phyloP scores from a whole-genome alignment of 2,329 filamentous ascomycete species.

The Alternaria consortialis region DNA sequence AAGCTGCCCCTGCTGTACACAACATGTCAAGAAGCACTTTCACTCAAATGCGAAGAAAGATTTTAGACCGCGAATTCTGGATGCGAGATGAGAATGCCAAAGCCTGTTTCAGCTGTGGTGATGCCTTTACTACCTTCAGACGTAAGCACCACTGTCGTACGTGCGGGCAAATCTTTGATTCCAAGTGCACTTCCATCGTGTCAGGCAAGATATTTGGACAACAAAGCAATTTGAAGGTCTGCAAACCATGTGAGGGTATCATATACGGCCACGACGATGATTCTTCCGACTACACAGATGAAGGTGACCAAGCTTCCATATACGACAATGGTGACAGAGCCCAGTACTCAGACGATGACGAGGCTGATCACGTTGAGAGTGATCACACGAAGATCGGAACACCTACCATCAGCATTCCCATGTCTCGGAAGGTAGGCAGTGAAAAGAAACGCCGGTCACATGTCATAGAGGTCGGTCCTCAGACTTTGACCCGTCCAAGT shows the following conservation, averaged over 20 bases:
- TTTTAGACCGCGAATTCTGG: constrained; percentile 96
- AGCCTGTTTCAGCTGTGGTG: constrained; percentile 92
- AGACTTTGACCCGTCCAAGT: constrained; percentile 82
- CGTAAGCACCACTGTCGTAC: constrained; percentile 95
- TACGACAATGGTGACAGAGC: constrained; percentile 46
- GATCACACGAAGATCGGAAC: constrained; percentile 58
- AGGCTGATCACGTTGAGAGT: constrained; percentile 41
- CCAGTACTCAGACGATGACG: constrained; percentile 33
- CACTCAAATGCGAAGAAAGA: constrained; percentile 78
- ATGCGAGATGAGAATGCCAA: constrained; percentile 99
- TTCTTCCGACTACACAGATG: constrained; percentile 89
- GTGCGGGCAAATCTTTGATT: constrained; percentile 98
- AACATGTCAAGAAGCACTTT: constrained; percentile 53
- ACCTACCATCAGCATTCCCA: constrained; percentile 72
- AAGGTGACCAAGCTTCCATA: constrained; percentile 72
- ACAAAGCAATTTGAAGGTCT: constrained; percentile 83
- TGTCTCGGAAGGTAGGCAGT: constrained; percentile 72
- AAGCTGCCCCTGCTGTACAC: constrained; percentile 34
- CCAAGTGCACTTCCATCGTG: constrained; percentile 93
- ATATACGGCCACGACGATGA: constrained; percentile 91
- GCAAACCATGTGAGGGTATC: constrained; percentile 89
- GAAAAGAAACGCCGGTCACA: constrained; percentile 85
- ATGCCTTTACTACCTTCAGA: constrained; percentile 90
- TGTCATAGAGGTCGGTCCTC: constrained; percentile 84
- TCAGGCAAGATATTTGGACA: constrained; percentile 88